These are phyloP conservation scores for Boletus bicolor DNA, from an alignment of 768 basidiomycete genomes.

Conservation along the genomic window DNA sequence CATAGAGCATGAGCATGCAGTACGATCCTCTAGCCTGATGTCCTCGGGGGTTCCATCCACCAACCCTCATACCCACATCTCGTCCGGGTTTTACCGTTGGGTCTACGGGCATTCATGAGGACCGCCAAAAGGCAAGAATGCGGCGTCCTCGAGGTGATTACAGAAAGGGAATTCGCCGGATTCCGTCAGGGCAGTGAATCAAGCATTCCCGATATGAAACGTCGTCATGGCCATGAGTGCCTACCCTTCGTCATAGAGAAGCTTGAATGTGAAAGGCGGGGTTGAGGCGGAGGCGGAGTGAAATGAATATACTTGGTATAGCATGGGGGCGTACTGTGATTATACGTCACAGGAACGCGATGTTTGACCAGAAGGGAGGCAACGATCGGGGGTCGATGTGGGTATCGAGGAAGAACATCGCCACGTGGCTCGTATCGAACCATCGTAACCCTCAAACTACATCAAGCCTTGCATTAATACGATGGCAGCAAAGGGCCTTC, in stretches of 20 bases:
- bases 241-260: constrained; percentile 18
- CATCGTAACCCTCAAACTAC: neutral
- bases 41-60: neutral
- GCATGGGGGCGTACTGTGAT: constrained; percentile 1
- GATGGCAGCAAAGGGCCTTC: neutral
- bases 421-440: constrained; percentile 3
- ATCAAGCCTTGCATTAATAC: constrained; percentile 1
- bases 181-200: constrained; percentile 10
- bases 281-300: constrained; percentile 29
- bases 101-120: neutral
- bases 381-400: constrained; percentile 23
- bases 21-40: neutral
- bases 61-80: constrained; percentile 16
- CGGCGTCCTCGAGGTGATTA: constrained; percentile 32
- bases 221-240: constrained; percentile 7
- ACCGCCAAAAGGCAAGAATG: constrained; percentile 15
- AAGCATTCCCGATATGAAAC: constrained; percentile 13
- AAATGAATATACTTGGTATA: constrained; percentile 11
- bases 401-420: constrained; percentile 3
- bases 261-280: constrained; percentile 21
- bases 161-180: constrained; percentile 13
- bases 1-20: neutral
- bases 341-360: constrained; percentile 31
- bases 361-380: neutral
- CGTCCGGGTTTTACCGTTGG: neutral